phyloP scores from a whole-genome alignment of 208 protist genomes.

The Leishmania major region DNA sequence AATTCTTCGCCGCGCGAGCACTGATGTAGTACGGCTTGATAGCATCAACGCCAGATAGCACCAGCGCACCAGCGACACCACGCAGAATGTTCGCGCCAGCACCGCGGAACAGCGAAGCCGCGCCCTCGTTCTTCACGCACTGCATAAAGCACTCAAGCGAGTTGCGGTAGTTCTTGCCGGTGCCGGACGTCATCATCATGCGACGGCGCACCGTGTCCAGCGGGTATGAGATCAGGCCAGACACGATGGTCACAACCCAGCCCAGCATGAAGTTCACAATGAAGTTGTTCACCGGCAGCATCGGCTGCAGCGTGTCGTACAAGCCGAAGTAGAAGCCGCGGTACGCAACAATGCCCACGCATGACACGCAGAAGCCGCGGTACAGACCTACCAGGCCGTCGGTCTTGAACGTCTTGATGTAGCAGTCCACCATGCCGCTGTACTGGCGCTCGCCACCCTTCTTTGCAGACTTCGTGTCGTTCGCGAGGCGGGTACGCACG shows the following conservation, averaged over 20 bases:
- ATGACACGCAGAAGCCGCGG: constrained; percentile 96
- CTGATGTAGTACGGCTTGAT: constrained; percentile 84
- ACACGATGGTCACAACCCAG: constrained; percentile 72
- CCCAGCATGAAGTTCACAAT: constrained; percentile 75
- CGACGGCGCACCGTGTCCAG: constrained; percentile 98
- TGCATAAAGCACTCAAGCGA: constrained; percentile 69
- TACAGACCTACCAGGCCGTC: constrained; percentile 92
- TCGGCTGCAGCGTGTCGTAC: constrained; percentile 90
- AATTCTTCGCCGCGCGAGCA: constrained; percentile 41
- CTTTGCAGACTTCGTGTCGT: constrained; percentile 90
- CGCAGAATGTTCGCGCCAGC: constrained; percentile 81
- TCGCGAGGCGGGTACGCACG: constrained; percentile 96
- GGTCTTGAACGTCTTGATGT: constrained; percentile 90
- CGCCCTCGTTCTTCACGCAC: constrained; percentile 69
- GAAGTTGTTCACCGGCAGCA: constrained; percentile 74
- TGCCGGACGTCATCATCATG: constrained; percentile 95
- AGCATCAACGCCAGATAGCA: constrained; percentile 80
- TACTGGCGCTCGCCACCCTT: constrained; percentile 93
- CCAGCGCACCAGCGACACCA: constrained; percentile 77
- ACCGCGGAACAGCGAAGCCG: constrained; percentile 58
- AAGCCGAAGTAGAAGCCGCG: constrained; percentile 97
- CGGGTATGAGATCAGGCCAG: constrained; percentile 93
- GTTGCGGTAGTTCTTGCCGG: constrained; percentile 72
- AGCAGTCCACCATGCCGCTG: constrained; percentile 95
- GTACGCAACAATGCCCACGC: constrained; percentile 96